Evolutionary conservation across 306 rosid species (phyloP).

Genomic region (Echinosophora koreensis): DNA sequence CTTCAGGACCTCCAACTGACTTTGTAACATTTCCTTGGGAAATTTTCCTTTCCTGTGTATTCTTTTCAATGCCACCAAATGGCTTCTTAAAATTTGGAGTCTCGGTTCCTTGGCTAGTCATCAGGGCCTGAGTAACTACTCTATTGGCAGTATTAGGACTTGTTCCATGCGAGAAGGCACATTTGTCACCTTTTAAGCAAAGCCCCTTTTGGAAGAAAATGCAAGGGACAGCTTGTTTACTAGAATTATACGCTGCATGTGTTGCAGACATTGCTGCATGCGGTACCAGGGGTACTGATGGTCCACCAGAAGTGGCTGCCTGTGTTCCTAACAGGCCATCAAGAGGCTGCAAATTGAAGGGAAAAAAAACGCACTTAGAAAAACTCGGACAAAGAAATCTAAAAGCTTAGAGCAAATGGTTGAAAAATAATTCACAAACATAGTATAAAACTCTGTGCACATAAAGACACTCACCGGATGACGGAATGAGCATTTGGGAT

Average conservation of each 20-base stretch:
- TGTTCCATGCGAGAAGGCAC: slow-evolving; percentile 86
- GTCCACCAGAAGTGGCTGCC: slow-evolving; percentile 63
- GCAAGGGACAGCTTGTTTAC: slow-evolving; percentile 87
- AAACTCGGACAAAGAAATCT: not conserved
- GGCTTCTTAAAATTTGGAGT: slow-evolving; percentile 59
- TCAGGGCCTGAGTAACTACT: slow-evolving; percentile 59
- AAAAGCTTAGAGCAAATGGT: not conserved
- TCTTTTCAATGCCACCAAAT: slow-evolving; percentile 63
- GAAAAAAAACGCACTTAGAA: slow-evolving; percentile 44
- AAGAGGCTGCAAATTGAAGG: slow-evolving; percentile 76
- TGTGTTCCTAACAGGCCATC: slow-evolving; percentile 83
- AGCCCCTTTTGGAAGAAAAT: slow-evolving; percentile 87
- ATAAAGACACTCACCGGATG: slow-evolving; percentile 81
- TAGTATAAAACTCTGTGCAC: not conserved
- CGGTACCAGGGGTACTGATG: slow-evolving; percentile 61
- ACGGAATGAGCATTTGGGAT: slow-evolving; percentile 90
- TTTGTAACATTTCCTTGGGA: slow-evolving; percentile 55
- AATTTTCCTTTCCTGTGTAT: slow-evolving; percentile 63
- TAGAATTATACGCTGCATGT: slow-evolving; percentile 57
- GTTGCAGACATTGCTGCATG: slow-evolving; percentile 52
- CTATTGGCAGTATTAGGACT: slow-evolving; percentile 55
- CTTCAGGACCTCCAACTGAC: slow-evolving; percentile 52
- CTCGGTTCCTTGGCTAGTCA: slow-evolving; percentile 56
- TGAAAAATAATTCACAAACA: not conserved
- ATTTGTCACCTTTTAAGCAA: slow-evolving; percentile 91